Base-by-base conservation (phyloP, 495 filamentous ascomycete species). In the Aspergillus mulundensis region DNA sequence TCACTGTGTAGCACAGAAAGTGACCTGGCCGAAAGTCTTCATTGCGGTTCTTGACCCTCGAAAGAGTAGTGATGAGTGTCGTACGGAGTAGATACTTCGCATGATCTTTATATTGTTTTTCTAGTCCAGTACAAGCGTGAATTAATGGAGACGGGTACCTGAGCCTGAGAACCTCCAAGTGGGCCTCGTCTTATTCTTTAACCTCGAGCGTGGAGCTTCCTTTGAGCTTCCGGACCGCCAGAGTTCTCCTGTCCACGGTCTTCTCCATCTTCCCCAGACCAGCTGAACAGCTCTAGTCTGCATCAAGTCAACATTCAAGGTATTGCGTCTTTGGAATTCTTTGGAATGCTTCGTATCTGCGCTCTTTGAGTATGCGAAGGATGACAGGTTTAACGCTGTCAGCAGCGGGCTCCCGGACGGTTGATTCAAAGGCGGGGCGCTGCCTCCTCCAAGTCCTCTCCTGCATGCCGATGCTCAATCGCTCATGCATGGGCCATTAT, bases 401-500 rank as follows among this genome's bases (percentile, higher is more conserved):
- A 61, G 61, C 58, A 60, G 53, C 45, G 52, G 48, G 56, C 63
- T 18, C 30, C 57, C 48, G 19, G 59, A 62, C 64, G 64, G 64
- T 66, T 66, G 64, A 66, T 63, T 63, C 64, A 66, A 51, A 45
- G 58, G 64, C 64, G 64, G 64, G 61, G 64, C 60, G 39, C 21
- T n/a, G n/a, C n/a, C n/a, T n/a, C n/a, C n/a, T n/a, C n/a, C n/a
- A n/a, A n/a, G 56, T 50, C 47, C 45, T 56, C 61, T 61, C 59
- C 59, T 62, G 58, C 63, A 63, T 61, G 57, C 56, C 38, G 57
- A 61, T 66, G 61, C 44, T 61, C 60, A 28, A 28, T 28, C 8
- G 25, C 57, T 60, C 54, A 50, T 62, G 64, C 64, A 64, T 66
- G 54, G 59, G 42, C 58, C 59, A 57, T 57, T 53, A 38, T 58